Conservation (phyloP, 306 rosid species). For the Prunus mume region DNA sequence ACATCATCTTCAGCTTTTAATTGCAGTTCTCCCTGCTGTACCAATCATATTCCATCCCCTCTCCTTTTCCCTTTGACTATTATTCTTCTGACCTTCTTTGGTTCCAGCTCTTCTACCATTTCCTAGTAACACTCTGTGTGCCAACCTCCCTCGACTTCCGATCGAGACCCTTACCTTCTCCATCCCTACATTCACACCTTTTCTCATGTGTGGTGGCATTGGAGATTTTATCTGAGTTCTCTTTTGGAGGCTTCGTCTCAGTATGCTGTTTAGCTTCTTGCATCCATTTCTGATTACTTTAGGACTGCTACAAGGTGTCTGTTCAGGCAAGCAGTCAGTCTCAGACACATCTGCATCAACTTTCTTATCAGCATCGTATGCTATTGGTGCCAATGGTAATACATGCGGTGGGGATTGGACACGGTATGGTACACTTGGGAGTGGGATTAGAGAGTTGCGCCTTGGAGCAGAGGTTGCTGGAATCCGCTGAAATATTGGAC, state of each 20-base stretch:
- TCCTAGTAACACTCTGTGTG: conserved; percentile 53
- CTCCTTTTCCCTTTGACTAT: conserved; percentile 73
- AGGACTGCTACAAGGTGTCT: conserved; percentile 66
- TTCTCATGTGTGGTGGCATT: conserved; percentile 64
- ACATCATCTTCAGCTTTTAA: not conserved
- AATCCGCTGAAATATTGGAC: conserved; percentile 50
- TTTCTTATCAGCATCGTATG: conserved; percentile 38
- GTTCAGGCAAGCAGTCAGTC: conserved; percentile 39
- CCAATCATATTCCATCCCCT: conserved; percentile 77
- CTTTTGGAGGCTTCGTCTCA: conserved; percentile 76
- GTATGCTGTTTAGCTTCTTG: conserved; percentile 62
- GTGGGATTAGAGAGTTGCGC: conserved; percentile 83
- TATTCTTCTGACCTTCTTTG: conserved; percentile 60
- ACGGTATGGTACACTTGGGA: conserved; percentile 52
- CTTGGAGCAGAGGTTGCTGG: conserved; percentile 58
- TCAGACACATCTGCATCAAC: conserved; percentile 51
- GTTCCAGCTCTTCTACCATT: conserved; percentile 51
- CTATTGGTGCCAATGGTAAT: conserved; percentile 36
- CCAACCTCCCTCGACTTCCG: conserved; percentile 73
- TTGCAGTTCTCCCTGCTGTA: conserved; percentile 33
- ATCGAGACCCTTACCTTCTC: conserved; percentile 88
- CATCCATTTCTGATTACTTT: conserved; percentile 52
- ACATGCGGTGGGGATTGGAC: conserved; percentile 45
- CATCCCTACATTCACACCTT: conserved; percentile 76
- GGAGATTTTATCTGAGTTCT: conserved; percentile 66